Percentiles rank a stretch among this genome's conserved stretches.
phyloP scores from a whole-genome alignment of 2,329 filamentous ascomycete genomes.

The Stagonosporopsis chrysanthemi region DNA sequence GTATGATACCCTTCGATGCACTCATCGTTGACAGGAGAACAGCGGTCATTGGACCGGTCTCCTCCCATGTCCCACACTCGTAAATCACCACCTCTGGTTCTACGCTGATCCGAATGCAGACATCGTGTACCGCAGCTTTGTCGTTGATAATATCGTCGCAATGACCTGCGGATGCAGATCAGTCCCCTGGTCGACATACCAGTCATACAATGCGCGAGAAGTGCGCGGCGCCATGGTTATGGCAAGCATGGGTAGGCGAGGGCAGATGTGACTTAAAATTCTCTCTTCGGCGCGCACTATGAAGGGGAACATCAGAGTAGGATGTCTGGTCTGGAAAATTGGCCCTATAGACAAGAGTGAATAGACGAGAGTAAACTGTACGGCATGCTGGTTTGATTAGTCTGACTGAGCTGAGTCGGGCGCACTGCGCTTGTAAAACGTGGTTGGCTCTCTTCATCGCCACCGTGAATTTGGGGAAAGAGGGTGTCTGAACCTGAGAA shows the following conservation, averaged over 20 bases:
- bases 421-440: constrained; percentile 14
- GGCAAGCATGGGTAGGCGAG: not conserved
- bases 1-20: not conserved
- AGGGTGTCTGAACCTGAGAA: constrained; percentile 19
- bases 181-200: constrained; percentile 15
- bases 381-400: constrained; percentile 25
- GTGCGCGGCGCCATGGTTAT: constrained; percentile 2
- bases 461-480: constrained; percentile 11
- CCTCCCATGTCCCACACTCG: constrained; percentile 19
- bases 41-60: constrained; percentile 8
- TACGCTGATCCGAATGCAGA: constrained; percentile 19
- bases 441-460: constrained; percentile 2
- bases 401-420: constrained; percentile 5
- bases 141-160: constrained; percentile 28
- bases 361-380: too few relatives aligned
- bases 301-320: constrained; percentile 25
- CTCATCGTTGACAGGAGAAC: constrained; percentile 1
- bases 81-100: constrained; percentile 23
- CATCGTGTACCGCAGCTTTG: constrained; percentile 13
- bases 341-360: constrained; percentile 23
- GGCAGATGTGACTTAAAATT: not conserved
- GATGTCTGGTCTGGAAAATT: constrained; percentile 29
- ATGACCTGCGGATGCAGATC: constrained; percentile 13
- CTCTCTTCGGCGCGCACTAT: constrained; percentile 20
- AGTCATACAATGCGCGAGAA: constrained; percentile 19